A percentile compares a stretch with the other conserved stretches of the same genome.
phyloP scores from a whole-genome alignment of 2,329 filamentous ascomycete genomes.

The Fusarium succisae region DNA sequence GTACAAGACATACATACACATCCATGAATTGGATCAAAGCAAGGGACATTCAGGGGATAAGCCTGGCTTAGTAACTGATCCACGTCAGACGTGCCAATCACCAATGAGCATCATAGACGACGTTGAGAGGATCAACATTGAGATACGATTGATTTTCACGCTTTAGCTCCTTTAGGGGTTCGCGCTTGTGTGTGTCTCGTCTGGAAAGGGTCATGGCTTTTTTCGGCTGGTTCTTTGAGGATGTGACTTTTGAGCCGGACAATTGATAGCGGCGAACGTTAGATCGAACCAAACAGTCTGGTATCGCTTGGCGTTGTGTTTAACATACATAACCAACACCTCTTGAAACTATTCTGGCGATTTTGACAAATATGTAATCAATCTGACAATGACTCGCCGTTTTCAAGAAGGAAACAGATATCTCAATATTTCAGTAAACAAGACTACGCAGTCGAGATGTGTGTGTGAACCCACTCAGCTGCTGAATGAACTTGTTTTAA shows the following conservation, averaged over 20 bases:
- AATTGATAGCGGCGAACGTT: slow-evolving; percentile 11
- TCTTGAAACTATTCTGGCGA: neutral
- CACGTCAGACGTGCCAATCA: slow-evolving; percentile 20
- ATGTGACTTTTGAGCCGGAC: slow-evolving; percentile 4
- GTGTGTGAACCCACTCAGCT: slow-evolving; percentile 7
- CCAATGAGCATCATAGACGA: slow-evolving; percentile 21
- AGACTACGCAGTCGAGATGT: neutral
- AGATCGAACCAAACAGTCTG: neutral
- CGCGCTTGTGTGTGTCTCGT: slow-evolving; percentile 27
- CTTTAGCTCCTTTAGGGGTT: slow-evolving; percentile 32
- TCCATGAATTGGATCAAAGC: slow-evolving; percentile 19
- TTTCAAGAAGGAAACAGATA: neutral
- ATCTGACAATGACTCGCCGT: slow-evolving; percentile 1
- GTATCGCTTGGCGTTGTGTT: slow-evolving; percentile 11
- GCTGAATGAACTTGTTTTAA: slow-evolving; percentile 20
- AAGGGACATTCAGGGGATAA: slow-evolving; percentile 31
- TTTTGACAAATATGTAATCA: neutral
- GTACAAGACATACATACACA: slow-evolving; percentile 7
- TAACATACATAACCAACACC: neutral
- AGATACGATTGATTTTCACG: slow-evolving; percentile 40
- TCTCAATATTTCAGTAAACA: neutral
- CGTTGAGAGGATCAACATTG: slow-evolving; percentile 27
- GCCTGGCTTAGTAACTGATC: slow-evolving; percentile 16
- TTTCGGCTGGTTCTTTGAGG: slow-evolving; percentile 19
- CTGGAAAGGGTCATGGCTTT: slow-evolving; percentile 28